Conservation (phyloP, 2,329 filamentous ascomycete species). For the Diaporthe velutina region DNA sequence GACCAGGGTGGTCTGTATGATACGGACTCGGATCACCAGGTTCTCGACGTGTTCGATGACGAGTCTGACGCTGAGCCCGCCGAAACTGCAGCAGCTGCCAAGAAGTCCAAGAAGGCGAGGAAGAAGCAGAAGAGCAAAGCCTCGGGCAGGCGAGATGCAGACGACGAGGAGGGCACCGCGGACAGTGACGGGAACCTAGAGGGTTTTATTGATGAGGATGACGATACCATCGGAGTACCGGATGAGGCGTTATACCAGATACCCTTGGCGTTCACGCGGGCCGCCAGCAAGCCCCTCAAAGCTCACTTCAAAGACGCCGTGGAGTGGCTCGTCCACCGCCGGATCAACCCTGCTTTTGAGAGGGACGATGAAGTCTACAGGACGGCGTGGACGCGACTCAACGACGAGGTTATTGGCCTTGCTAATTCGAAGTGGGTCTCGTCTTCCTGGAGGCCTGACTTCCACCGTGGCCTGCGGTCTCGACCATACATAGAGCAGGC, state of each 20-base stretch:
- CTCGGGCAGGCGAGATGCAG: conserved; percentile 26
- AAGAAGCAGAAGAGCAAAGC: conserved; percentile 41
- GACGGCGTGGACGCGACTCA: conserved; percentile 78
- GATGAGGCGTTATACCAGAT: conserved; percentile 57
- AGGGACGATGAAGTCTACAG: conserved; percentile 73
- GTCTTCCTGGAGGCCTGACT: conserved; percentile 76
- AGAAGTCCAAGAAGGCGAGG: conserved; percentile 33
- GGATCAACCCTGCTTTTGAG: conserved; percentile 79
- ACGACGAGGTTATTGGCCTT: conserved; percentile 77
- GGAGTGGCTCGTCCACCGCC: conserved; percentile 86
- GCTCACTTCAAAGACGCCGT: conserved; percentile 81
- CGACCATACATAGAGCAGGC: conserved; percentile 69
- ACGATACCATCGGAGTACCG: conserved; percentile 67
- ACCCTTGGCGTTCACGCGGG: conserved; percentile 77
- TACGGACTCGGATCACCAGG: conserved; percentile 48
- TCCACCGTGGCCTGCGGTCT: conserved; percentile 74
- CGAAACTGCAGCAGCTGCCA: conserved; percentile 35
- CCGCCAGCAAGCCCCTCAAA: conserved; percentile 75
- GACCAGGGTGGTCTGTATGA: conserved; percentile 52
- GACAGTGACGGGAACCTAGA: conserved; percentile 49
- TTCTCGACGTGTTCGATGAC: conserved; percentile 50
- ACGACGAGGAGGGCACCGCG: conserved; percentile 24
- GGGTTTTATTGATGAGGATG: conserved; percentile 76
- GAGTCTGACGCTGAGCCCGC: conserved; percentile 45
- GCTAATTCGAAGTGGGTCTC: conserved; percentile 80